Evolutionary conservation across 768 basidiomycete genomes (phyloP), one percentile per base, ranked within the genome.

Genomic region (Tricholoma bakamatsutake): DNA sequence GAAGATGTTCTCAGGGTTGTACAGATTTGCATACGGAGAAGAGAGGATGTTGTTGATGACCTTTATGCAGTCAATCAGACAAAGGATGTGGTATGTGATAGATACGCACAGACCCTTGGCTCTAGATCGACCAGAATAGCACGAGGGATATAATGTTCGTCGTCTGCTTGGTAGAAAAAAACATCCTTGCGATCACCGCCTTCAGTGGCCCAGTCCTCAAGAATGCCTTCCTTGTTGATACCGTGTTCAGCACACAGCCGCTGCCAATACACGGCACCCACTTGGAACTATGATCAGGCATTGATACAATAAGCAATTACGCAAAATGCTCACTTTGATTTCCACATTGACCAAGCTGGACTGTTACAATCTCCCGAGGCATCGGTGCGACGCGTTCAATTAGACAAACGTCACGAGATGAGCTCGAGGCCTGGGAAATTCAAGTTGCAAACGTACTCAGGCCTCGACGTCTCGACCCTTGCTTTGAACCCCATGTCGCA

Each of bases 111-210:
- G 66, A 97, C 96, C 68, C 97, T 81, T 17, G 97, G 97, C 68
- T 99, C 97, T 27, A 97, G 81, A 71, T 99, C 97, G 57, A 98
- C 85, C 37, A 99, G 80, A 58, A 99, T 96, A 4, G 97, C 93
- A 52, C 97, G 83, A 1, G 97, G 97, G 57, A 99, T 95, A 71
- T 98, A 99, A 65, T 97, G 95, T 69, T 98, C 97, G 66, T 99
- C 97, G 69, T 99, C 97, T n/a, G 97, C 97, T 70, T 98, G 96
- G 69, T 99, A 98, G 76, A 99, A 99, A 74, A 99, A 99, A 27
- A 97, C 96, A 73, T 99, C 97, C 67, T 98, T 99, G 63, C 97
- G 80, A 72, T 99, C 97, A 8, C 92, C 92, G 17, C 90, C 91
- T 63, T 95, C 93, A 1, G 88, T 90, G 5, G 95, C 94, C 90